Base-by-base conservation (phyloP, 139 green algal species). In the Desmodesmus armatus region DNA sequence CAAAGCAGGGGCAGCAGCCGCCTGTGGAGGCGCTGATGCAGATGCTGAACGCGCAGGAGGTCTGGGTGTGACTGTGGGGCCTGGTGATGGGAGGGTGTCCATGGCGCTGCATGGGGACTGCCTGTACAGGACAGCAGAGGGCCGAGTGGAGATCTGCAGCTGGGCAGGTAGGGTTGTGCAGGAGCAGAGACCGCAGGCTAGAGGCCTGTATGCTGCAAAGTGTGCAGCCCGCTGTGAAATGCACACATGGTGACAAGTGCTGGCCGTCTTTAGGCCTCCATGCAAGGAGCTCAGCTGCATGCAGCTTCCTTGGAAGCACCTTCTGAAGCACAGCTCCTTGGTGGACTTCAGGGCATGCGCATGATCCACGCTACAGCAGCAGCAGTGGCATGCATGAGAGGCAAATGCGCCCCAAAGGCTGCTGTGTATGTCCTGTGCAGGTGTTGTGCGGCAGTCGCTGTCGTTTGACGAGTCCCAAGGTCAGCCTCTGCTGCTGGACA, bases 381-480 rank as follows among this genome's bases (percentile, higher is more conserved):
- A 51, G 37, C 3, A 13, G 3, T 9, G 23, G 17, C 7, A 29
- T 33, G 1, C 39, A 44, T 9, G 23, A 44, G 27, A 5, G 6
- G n/a, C n/a, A n/a, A n/a, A n/a, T n/a, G n/a, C n/a, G n/a, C n/a
- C n/a, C 43, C 39, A 63, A 69, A 0, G 73, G 55, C 15, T 75
- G 78, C 60, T 44, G 5, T 7, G 58, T 65, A n/a, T 82, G n/a
- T 29, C 70, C 3, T 40, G 0, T 73, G 72, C 83, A 93, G 90
- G 93, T 79, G 90, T 85, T 1, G 87, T 96, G 23, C 90, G 93
- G 89, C 91, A 94, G 82, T 93, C 88, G 3, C 78, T 95, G 23
- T 13, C 73, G 19, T 89, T 94, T 49, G 88, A 93, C 41, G 86
- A 91, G 13, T 82, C 70, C 11, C 85, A 92, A n/a, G 91, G 90